These are phyloP conservation scores for Cladophialophora psammophila DNA, from an alignment of 2,329 filamentous ascomycete genomes.

Conservation along the genomic window DNA sequence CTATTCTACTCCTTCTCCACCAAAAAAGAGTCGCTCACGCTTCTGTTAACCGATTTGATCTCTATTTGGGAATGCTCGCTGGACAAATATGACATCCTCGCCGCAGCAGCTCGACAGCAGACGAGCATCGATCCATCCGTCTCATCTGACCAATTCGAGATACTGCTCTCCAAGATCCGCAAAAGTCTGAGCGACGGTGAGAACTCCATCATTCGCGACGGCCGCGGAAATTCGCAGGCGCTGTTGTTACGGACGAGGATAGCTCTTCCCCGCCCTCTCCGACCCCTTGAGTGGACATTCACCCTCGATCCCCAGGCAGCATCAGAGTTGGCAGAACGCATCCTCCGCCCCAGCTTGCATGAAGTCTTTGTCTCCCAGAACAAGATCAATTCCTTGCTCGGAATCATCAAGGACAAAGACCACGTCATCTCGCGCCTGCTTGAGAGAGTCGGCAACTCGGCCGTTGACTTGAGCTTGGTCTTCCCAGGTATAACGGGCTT, in stretches of 20 bases:
- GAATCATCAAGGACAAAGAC: constrained; percentile 64
- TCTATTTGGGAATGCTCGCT: constrained; percentile 64
- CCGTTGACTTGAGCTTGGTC: constrained; percentile 62
- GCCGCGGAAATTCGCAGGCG: constrained; percentile 43
- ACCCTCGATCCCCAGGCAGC: constrained; percentile 52
- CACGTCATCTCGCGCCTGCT: constrained; percentile 64
- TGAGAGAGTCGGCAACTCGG: constrained; percentile 64
- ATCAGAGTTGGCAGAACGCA: constrained; percentile 54
- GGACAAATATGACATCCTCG: constrained; percentile 54
- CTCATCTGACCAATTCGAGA: constrained; percentile 61
- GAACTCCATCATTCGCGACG: constrained; percentile 35
- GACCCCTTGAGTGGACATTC: constrained; percentile 61
- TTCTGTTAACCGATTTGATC: constrained; percentile 66
- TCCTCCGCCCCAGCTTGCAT: constrained; percentile 62
- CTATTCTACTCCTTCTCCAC: constrained; percentile 50
- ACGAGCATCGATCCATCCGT: constrained; percentile 68
- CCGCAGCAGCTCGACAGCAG: constrained; percentile 56
- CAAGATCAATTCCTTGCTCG: constrained; percentile 58
- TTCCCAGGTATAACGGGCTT: constrained; percentile 63
- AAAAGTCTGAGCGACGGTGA: constrained; percentile 53
- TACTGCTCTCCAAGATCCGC: constrained; percentile 63
- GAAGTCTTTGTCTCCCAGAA: constrained; percentile 56
- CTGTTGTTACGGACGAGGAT: constrained; percentile 57
- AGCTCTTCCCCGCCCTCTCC: constrained; percentile 61
- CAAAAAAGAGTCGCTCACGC: constrained; percentile 53